phyloP scores from a whole-genome alignment of 176 grass and related monocot species.

The Olyra latifolia region DNA sequence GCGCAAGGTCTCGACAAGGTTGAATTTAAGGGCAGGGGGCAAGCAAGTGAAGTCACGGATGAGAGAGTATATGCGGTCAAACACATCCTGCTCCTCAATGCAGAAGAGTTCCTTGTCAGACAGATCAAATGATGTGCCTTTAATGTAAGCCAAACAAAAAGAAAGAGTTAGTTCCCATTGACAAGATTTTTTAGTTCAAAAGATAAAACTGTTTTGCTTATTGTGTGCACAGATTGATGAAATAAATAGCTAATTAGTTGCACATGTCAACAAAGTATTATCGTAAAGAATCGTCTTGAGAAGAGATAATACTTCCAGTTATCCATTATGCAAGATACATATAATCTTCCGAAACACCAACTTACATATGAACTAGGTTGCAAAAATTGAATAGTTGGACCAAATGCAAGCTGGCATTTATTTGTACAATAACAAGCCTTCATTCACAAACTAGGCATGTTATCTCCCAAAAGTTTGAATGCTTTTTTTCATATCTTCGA shows the following conservation, averaged over 20 bases:
- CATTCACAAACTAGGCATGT: not conserved
- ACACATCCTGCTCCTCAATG: slow-evolving; percentile 92
- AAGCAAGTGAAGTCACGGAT: slow-evolving; percentile 66
- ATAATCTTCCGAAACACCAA: slow-evolving; percentile 17
- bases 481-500: not conserved
- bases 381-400: not conserved
- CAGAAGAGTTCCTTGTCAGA: slow-evolving; percentile 93
- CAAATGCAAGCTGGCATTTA: not conserved
- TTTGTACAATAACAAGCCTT: not conserved
- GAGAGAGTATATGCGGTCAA: slow-evolving; percentile 79
- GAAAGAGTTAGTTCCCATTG: slow-evolving; percentile 21
- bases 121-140: slow-evolving; percentile 84
- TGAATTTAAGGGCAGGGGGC: slow-evolving; percentile 76
- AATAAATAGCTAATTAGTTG: slow-evolving; percentile 11
- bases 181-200: slow-evolving; percentile 1
- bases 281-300: not conserved
- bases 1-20: slow-evolving; percentile 88
- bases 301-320: not conserved
- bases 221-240: not conserved
- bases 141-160: slow-evolving; percentile 19
- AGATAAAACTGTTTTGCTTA: not conserved
- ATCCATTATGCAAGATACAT: slow-evolving; percentile 4
- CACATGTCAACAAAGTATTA: not conserved
- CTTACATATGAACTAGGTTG: not conserved
- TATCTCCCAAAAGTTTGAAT: not conserved